Percentiles rank a stretch among this genome's conserved stretches.
phyloP scores from a whole-genome alignment of 116 monocot genomes.

The Posidonia oceanica region DNA sequence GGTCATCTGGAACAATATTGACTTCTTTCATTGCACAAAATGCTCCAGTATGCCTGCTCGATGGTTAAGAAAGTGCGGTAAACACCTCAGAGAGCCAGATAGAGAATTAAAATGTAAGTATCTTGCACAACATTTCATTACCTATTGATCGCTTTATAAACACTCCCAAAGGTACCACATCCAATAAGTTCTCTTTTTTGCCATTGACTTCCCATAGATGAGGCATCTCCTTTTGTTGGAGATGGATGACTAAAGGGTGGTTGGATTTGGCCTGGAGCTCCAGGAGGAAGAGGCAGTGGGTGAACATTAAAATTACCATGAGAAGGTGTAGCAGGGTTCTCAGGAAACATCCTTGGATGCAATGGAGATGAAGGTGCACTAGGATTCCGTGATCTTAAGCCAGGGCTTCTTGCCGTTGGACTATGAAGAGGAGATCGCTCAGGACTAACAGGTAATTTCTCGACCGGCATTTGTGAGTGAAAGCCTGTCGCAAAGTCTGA shows the following conservation, averaged over 20 bases:
- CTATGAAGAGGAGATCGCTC: slow-evolving; percentile 38
- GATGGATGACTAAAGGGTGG: slow-evolving; percentile 14
- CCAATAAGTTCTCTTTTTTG: slow-evolving; percentile 51
- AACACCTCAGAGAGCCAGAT: neutral
- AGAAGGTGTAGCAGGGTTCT: slow-evolving; percentile 19
- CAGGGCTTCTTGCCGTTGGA: slow-evolving; percentile 35
- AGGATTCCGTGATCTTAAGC: slow-evolving; percentile 36
- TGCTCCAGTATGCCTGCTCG: slow-evolving; percentile 67
- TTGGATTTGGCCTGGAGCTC: slow-evolving; percentile 20
- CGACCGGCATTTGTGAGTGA: slow-evolving; percentile 27
- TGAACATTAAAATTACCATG: slow-evolving; percentile 47
- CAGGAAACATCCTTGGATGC: slow-evolving; percentile 40
- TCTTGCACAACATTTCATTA: neutral
- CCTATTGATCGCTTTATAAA: slow-evolving; percentile 36
- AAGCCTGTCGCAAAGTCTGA: slow-evolving; percentile 21
- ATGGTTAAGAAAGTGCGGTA: neutral
- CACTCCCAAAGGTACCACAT: slow-evolving; percentile 53
- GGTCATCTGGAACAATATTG: slow-evolving; percentile 77
- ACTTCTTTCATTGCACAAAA: slow-evolving; percentile 99
- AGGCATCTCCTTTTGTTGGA: slow-evolving; percentile 11
- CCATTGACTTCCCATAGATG: slow-evolving; percentile 38
- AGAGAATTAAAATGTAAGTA: neutral
- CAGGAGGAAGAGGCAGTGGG: slow-evolving; percentile 82
- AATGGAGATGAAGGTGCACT: slow-evolving; percentile 59
- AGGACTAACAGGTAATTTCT: slow-evolving; percentile 31